phyloP scores from a whole-genome alignment of 495 filamentous ascomycete genomes.

The Penicillium manginii region DNA sequence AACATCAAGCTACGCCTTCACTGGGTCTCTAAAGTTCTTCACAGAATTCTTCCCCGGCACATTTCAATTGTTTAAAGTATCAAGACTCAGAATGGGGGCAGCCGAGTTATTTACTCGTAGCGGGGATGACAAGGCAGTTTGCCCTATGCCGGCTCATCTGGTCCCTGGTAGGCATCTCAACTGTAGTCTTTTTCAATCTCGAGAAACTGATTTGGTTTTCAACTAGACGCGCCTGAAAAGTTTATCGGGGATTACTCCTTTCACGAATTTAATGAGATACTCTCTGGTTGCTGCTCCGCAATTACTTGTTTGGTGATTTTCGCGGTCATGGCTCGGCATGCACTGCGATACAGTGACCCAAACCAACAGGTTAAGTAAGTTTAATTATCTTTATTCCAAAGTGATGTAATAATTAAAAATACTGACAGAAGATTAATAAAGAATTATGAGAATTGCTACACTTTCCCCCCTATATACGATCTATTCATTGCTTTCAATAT shows the following conservation, averaged over 20 bases:
- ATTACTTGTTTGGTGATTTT: conserved; percentile 25
- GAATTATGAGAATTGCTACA: conserved; percentile 29
- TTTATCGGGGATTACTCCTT: conserved; percentile 26
- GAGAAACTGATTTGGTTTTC: neutral
- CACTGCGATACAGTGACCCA: conserved; percentile 32
- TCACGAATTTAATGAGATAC: conserved; percentile 31
- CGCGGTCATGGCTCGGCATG: conserved; percentile 25
- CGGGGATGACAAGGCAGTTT: conserved; percentile 1
- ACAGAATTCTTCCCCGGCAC: neutral
- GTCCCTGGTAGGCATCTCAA: conserved; percentile 1
- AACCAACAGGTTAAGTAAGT: conserved; percentile 36
- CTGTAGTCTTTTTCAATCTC: neutral
- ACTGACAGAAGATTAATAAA: neutral
- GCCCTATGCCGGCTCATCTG: conserved; percentile 13
- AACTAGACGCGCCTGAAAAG: conserved; percentile 13
- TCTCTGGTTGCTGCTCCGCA: conserved; percentile 27
- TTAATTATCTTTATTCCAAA: neutral
- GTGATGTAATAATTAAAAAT: neutral
- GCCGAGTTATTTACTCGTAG: neutral
- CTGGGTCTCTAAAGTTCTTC: neutral
- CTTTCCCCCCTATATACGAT: conserved; percentile 33
- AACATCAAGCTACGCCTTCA: neutral
- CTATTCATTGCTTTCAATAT: conserved; percentile 31
- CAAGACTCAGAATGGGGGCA: neutral
- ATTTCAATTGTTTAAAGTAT: neutral